These are phyloP conservation scores for Xerocomellus intermedius DNA, from an alignment of 768 basidiomycete genomes.

Conservation along the genomic window DNA sequence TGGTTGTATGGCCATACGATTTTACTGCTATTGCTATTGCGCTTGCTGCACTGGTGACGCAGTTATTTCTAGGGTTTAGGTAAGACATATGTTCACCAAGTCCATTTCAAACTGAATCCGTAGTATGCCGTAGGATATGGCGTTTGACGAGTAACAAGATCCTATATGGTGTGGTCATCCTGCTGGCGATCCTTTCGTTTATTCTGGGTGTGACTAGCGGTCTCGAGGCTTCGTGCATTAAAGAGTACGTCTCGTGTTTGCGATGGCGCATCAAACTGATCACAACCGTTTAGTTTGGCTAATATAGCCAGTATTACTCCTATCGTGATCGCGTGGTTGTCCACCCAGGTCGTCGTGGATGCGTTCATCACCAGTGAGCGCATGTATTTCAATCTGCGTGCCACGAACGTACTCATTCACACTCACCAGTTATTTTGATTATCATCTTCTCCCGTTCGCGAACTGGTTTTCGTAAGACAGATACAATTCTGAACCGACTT, in stretches of 20 bases:
- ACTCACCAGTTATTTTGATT: background rate
- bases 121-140: constrained; percentile 10
- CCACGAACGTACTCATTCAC: no score
- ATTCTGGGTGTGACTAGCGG: constrained; percentile 45
- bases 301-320: constrained; percentile 41
- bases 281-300: constrained; percentile 31
- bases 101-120: background rate
- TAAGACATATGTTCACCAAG: constrained; percentile 13
- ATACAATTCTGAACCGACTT: background rate
- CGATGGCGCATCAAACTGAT: background rate
- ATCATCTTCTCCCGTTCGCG: background rate
- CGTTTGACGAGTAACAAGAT: constrained; percentile 13
- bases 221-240: constrained; percentile 42
- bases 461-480: background rate
- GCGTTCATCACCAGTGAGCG: constrained; percentile 23
- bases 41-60: constrained; percentile 49
- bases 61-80: constrained; percentile 48
- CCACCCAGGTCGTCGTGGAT: constrained; percentile 45
- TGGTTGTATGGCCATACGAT: constrained; percentile 48
- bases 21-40: constrained; percentile 49
- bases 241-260: constrained; percentile 31
- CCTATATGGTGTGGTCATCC: constrained; percentile 35
- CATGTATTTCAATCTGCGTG: no score
- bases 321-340: constrained; percentile 47
- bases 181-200: constrained; percentile 39